Base-by-base conservation (phyloP, 768 basidiomycete genomes). In the Saitozyma sp. region DNA sequence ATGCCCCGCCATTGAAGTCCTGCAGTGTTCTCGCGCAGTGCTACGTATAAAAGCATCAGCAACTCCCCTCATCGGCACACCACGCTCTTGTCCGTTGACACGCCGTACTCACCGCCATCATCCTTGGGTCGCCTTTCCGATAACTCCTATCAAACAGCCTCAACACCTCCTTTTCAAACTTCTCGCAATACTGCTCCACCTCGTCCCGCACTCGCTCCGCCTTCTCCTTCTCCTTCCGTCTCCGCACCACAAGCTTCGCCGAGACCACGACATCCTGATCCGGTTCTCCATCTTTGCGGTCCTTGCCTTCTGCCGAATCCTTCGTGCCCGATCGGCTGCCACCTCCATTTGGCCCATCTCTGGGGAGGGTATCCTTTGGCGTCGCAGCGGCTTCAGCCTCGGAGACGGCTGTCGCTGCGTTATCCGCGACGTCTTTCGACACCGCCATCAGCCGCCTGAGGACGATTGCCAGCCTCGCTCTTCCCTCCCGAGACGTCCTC, bases 101-200 rank as follows among this genome's bases (percentile, higher is more conserved):
- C n/a, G 8, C 2, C 13, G 10, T 17, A 75, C 81, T 89, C 59
- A 83, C 96, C 81, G 94, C 91, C 96, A 99, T 99, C 89, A 97
- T 91, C 81, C 95, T 95, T 0, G 96, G 96, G 76, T 99, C 96
- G 40, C 94, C 93, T 75, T 92, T 91, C 56, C 94, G 86, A 80
- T 98, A 99, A 72, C 91, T 94, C 68, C 89, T 83, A 78, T 99
- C 96, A 76, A 99, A 99, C 48, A 98, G 83, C 74, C 90, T 87
- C 57, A 99, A 85, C 87, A 97, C 95, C 75, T 98, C 95, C 81
- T 95, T 98, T 80, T 99, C 96, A 67, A 98, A 98, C 79, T 89
- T 91, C 81, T 99, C 96, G 81, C 96, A 96, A 71, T 97, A 98
- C 76, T 89, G 90, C 72, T 98, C 95, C 63, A 99, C 92, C 61